Conservation (phyloP, 2,329 filamentous ascomycete species). For the Epicoccum sorghinum region DNA sequence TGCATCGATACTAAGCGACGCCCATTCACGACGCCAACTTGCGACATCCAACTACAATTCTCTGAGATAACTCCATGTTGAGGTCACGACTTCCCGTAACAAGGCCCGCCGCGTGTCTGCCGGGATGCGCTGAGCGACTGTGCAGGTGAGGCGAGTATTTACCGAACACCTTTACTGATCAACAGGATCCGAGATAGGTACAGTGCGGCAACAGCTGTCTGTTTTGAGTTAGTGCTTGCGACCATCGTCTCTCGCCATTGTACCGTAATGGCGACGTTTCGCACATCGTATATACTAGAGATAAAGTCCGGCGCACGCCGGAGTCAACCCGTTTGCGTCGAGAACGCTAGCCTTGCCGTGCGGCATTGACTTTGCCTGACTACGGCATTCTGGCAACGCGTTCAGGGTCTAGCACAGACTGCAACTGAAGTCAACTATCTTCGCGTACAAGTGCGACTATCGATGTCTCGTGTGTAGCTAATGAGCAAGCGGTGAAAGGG, state of each 20-base stretch:
- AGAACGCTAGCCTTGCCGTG: constrained; percentile 2
- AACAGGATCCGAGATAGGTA: constrained; percentile 2
- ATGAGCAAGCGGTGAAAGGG: constrained; percentile 1
- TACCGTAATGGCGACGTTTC: constrained; percentile 7
- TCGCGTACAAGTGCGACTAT: neutral
- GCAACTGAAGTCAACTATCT: neutral
- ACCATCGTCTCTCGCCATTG: neutral
- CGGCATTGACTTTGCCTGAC: constrained; percentile 1
- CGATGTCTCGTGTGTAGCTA: neutral
- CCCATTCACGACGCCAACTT: neutral
- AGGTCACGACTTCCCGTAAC: too few relatives aligned
- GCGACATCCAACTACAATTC: neutral
- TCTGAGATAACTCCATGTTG: too few relatives aligned
- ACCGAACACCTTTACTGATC: constrained; percentile 11
- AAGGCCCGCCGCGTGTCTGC: neutral
- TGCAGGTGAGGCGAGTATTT: constrained; percentile 21
- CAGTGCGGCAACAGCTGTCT: constrained; percentile 19
- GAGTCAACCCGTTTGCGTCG: neutral
- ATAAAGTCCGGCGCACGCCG: neutral
- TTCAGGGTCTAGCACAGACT: constrained; percentile 3
- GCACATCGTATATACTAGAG: neutral
- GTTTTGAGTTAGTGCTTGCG: constrained; percentile 19
- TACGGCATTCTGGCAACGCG: constrained; percentile 4
- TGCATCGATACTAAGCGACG: neutral
- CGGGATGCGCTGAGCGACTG: constrained; percentile 20